Evolutionary conservation across 2,329 filamentous ascomycete genomes (phyloP).

Genomic region (Trichoderma arundinaceum): DNA sequence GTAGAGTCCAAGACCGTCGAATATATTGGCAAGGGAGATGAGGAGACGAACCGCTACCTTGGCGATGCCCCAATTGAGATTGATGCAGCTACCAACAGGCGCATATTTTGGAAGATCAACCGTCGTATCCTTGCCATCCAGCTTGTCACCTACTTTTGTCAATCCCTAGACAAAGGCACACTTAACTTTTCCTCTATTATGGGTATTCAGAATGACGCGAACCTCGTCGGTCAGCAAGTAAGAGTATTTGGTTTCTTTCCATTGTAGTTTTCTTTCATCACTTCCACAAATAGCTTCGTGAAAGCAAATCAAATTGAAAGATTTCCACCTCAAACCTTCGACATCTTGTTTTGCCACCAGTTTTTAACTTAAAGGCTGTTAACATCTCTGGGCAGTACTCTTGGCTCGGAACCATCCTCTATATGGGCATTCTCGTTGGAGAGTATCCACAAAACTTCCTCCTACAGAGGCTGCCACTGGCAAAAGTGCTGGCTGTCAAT

Average conservation of each 20-base stretch:
- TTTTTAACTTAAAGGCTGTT: no score
- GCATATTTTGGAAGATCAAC: neutral
- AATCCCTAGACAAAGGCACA: slow-evolving; percentile 4
- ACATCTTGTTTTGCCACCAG: no score
- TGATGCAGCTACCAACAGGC: neutral
- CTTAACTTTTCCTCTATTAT: slow-evolving; percentile 11
- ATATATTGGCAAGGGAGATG: neutral
- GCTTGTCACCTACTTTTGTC: slow-evolving; percentile 7
- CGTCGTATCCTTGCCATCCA: slow-evolving; percentile 1
- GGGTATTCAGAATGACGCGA: neutral
- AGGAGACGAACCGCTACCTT: neutral
- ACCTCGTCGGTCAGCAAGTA: slow-evolving; percentile 7
- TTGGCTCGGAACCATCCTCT: slow-evolving; percentile 6
- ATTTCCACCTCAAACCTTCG: neutral
- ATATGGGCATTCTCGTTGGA: slow-evolving; percentile 6
- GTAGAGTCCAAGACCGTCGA: neutral
- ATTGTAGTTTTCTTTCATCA: no score
- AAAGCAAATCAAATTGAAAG: no score
- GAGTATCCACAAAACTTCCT: slow-evolving; percentile 8
- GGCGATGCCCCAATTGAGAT: neutral
- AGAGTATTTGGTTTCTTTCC: neutral
- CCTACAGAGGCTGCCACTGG: neutral
- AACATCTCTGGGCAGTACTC: neutral
- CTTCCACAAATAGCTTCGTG: no score
- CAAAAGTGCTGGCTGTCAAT: neutral